Evolutionary conservation across 108 stramenopile species (phyloP).

Genomic region (Pseudonitzschia pungens): DNA sequence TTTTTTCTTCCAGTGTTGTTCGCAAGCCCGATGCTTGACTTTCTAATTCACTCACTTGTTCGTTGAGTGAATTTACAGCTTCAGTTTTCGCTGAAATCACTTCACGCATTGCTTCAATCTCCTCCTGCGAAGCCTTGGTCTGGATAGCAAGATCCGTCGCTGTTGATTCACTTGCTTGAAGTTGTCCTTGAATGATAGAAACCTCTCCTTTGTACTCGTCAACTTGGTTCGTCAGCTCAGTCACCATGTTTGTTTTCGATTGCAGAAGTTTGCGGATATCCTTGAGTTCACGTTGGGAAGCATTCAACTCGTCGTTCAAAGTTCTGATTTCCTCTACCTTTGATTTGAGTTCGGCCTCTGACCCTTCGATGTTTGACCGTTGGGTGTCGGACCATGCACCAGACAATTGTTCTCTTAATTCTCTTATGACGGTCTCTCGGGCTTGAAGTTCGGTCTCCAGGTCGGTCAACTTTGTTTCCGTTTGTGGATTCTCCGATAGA

Average conservation of each 20-base stretch:
- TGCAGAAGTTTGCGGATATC: neutral
- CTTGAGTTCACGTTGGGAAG: neutral
- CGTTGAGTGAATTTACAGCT: neutral
- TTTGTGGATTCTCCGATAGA: neutral
- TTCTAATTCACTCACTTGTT: neutral
- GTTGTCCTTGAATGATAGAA: neutral
- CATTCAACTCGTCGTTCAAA: conserved; percentile 5
- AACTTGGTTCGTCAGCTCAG: neutral
- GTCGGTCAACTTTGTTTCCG: conserved; percentile 26
- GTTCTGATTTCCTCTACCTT: conserved; percentile 1
- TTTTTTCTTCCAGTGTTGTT: neutral
- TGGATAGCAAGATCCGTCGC: neutral
- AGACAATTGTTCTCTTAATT: conserved; percentile 26
- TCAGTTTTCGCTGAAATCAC: neutral
- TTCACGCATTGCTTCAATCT: neutral
- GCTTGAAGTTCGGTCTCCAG: conserved; percentile 46
- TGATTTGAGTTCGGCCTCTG: conserved; percentile 6
- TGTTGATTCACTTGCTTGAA: neutral
- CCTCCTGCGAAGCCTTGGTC: conserved; percentile 4
- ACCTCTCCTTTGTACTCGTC: neutral
- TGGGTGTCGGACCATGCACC: neutral
- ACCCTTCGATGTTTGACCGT: neutral
- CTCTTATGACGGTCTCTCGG: conserved; percentile 43
- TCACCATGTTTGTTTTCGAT: neutral
- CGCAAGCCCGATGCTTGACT: neutral